These are phyloP conservation scores for Rhizophagus sp. DNA, from an alignment of 192 early-diverging fungal species.

Conservation along the genomic window DNA sequence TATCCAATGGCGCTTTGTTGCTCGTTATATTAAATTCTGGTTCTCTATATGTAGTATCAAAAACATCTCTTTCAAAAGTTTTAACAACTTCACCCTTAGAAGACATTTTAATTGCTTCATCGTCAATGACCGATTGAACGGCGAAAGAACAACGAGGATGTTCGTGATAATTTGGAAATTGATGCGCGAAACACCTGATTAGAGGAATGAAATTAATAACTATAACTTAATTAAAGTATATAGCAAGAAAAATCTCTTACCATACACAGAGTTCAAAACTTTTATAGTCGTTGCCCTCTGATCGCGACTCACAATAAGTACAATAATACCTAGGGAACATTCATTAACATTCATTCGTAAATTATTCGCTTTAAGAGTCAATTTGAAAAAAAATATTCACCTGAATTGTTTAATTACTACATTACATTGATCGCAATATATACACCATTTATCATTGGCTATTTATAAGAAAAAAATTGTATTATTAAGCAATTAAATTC, in stretches of 20 bases:
- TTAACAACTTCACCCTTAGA: slow-evolving; percentile 61
- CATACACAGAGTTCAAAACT: slow-evolving; percentile 74
- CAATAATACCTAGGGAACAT: slow-evolving; percentile 61
- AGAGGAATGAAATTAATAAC: slow-evolving; percentile 9
- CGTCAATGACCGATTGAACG: slow-evolving; percentile 62
- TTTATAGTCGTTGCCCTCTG: slow-evolving; percentile 63
- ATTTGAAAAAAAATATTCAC: slow-evolving; percentile 38
- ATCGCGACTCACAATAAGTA: slow-evolving; percentile 74
- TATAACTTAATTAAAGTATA: slow-evolving; percentile 26
- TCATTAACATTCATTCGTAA: neutral
- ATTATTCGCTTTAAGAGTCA: neutral
- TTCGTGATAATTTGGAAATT: slow-evolving; percentile 68
- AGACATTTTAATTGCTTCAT: slow-evolving; percentile 50
- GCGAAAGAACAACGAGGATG: slow-evolving; percentile 85
- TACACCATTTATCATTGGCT: slow-evolving; percentile 52
- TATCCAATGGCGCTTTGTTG: slow-evolving; percentile 41
- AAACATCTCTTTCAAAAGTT: slow-evolving; percentile 57
- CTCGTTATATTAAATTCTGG: slow-evolving; percentile 31
- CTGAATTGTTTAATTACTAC: slow-evolving; percentile 78
- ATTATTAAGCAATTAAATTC: neutral
- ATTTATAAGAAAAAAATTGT: neutral
- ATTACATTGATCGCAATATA: slow-evolving; percentile 79
- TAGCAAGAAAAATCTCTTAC: slow-evolving; percentile 27
- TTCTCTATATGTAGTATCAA: slow-evolving; percentile 48
- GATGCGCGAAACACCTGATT: slow-evolving; percentile 65